Evolutionary conservation across 108 stramenopile species (phyloP).

Genomic region (Seminavis robusta): DNA sequence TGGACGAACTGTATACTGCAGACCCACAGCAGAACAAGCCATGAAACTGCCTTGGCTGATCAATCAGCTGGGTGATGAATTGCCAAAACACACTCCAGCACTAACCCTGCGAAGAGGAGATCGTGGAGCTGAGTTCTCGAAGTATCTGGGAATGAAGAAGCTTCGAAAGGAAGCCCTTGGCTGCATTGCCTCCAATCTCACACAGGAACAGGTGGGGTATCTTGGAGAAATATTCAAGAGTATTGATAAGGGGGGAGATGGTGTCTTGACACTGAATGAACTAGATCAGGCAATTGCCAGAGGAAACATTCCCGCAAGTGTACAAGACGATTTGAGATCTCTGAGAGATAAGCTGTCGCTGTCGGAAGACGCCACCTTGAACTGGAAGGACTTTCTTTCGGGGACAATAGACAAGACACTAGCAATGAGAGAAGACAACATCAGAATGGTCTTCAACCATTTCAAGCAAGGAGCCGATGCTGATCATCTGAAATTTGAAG

Average conservation of each 20-base stretch:
- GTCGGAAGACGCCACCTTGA: conserved; percentile 68
- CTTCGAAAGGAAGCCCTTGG: conserved; percentile 69
- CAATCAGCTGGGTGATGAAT: conserved; percentile 12
- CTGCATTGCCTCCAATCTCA: conserved; percentile 76
- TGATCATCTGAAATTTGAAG: conserved; percentile 64
- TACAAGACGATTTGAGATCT: conserved; percentile 32
- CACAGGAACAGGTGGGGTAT: conserved; percentile 62
- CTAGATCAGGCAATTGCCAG: conserved; percentile 57
- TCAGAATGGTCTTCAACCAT: conserved; percentile 80
- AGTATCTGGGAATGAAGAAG: background rate
- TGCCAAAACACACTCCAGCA: too few species aligned
- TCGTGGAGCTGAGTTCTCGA: too few species aligned
- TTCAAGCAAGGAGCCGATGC: conserved; percentile 62
- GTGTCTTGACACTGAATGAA: conserved; percentile 69
- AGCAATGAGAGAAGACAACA: conserved; percentile 77
- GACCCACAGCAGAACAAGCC: conserved; percentile 71
- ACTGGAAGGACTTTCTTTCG: conserved; percentile 84
- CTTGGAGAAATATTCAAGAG: conserved; percentile 71
- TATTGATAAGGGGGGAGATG: conserved; percentile 71
- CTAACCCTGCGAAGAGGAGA: conserved; percentile 9
- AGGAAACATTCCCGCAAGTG: conserved; percentile 30
- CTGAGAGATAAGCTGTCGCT: conserved; percentile 59
- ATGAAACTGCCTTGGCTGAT: conserved; percentile 76
- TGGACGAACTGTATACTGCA: conserved; percentile 4
- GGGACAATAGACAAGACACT: conserved; percentile 79